Evolutionary conservation across 2,329 filamentous ascomycete species (phyloP).

Genomic region (Metarhizium humberi): DNA sequence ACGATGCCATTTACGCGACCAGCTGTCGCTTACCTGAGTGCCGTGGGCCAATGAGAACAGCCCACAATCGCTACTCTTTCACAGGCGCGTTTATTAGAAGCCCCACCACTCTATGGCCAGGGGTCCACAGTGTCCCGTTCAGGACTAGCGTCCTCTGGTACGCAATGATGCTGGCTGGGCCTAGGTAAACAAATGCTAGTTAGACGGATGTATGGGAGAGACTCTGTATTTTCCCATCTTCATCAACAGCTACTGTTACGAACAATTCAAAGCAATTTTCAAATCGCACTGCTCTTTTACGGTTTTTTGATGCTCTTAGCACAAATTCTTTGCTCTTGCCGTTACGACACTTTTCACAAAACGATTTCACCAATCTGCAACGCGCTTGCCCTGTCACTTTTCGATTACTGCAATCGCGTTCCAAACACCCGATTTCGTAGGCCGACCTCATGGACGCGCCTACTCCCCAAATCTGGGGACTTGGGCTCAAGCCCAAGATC

Average conservation of each 20-base stretch:
- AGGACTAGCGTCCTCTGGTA: neutral
- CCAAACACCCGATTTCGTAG: neutral
- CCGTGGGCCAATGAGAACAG: neutral
- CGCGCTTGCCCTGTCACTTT: conserved; percentile 5
- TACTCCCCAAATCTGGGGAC: conserved; percentile 9
- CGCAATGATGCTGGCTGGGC: neutral
- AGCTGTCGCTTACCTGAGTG: neutral
- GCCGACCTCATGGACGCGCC: conserved; percentile 10
- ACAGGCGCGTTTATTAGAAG: neutral
- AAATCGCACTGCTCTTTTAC: neutral
- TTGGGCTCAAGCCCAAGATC: conserved; percentile 7
- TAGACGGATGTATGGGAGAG: neutral
- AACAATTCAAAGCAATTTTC: conserved; percentile 2
- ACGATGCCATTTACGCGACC: neutral
- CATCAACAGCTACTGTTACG: conserved; percentile 3
- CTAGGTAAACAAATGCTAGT: conserved; percentile 5
- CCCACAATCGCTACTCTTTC: neutral
- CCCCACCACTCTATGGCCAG: neutral
- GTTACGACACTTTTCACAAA: conserved; percentile 1
- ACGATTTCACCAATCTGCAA: conserved; percentile 1
- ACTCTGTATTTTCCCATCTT: neutral
- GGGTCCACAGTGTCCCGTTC: neutral
- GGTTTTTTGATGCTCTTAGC: conserved; percentile 4
- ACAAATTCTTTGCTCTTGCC: neutral
- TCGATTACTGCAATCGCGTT: conserved; percentile 4